Base-by-base conservation (phyloP, 1,284 basidiomycete species). In the Pisolithus thermaeus region DNA sequence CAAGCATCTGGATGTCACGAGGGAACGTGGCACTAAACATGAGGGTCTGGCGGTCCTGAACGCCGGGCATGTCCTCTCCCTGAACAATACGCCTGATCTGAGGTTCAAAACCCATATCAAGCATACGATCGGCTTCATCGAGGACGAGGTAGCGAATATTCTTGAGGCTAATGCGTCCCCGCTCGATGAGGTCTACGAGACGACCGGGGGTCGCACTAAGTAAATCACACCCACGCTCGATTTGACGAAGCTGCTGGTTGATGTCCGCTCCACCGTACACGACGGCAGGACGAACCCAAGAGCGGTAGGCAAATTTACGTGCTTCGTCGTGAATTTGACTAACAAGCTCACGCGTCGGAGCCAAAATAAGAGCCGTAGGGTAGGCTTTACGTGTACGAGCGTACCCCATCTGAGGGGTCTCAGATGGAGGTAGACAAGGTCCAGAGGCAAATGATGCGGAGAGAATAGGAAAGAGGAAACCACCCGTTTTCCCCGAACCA, bases 101-200 rank as follows among this genome's bases (percentile, higher is more conserved):
- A 55, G 97, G 97, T 74, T 99, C 96, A 80, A 99, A 99, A 90
- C 96, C 96, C 96, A 99, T 99, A 78, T 99, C 96, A 63, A 99
- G 83, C 96, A 99, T 99, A 66, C 96, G 91, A 77, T 99, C 97
- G 56, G 96, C 97, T 76, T 99, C 97, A 66, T 99, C 97, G 53
- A 99, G 88, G 35, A 99, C 97, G 50, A 99, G 87, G 75, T 97
- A 99, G 63, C 92, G 89, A 73, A 99, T 89, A 74, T 98, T 98
- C 63, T 91, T 84, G 54, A 99, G 82, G 66, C 89, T 92, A 78
- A 99, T 98, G 56, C 92, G 86, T 38, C 96, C 96, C 65, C 97
- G 91, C 74, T 99, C 96, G 61, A 99, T 97, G 58, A 99, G 78
- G 74, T 99, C 96, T 61, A 98, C 95, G 47, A 99, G 87, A 75